Conservation (phyloP, 73 alveolate genomes). For the Diophrys appendiculata region DNA sequence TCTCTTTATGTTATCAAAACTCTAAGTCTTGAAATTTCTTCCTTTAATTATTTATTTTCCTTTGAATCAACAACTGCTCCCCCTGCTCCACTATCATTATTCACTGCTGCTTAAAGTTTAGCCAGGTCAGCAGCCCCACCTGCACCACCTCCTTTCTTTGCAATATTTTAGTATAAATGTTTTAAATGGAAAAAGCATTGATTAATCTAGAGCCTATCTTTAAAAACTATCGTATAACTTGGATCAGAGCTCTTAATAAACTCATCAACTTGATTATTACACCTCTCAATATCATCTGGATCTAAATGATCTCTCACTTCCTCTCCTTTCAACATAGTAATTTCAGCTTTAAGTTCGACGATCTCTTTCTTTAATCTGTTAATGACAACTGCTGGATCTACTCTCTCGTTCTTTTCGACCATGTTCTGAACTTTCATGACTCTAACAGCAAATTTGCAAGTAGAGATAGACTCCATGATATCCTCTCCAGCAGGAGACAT, state of each 20-base stretch:
- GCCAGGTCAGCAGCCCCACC: conserved; percentile 28
- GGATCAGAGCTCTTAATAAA: conserved; percentile 85
- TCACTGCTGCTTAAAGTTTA: conserved; percentile 12
- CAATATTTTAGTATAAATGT: conserved; percentile 69
- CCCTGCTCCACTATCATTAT: not conserved
- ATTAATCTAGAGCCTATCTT: conserved; percentile 92
- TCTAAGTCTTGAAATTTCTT: conserved; percentile 72
- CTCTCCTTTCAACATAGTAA: conserved; percentile 92
- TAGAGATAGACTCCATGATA: conserved; percentile 79
- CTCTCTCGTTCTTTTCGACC: conserved; percentile 95
- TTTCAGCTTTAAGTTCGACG: conserved; percentile 96
- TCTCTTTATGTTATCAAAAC: conserved; percentile 77
- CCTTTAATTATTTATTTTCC: conserved; percentile 39
- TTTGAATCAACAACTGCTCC: conserved; percentile 17
- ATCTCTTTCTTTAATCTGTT: conserved; percentile 94
- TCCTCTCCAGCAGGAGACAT: conserved; percentile 88
- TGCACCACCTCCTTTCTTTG: conserved; percentile 62
- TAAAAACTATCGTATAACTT: conserved; percentile 72
- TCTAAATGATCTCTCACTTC: conserved; percentile 83
- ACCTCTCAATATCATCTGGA: conserved; percentile 90
- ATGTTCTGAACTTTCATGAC: conserved; percentile 94
- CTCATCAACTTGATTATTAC: conserved; percentile 88
- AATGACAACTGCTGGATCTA: conserved; percentile 95
- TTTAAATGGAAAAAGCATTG: conserved; percentile 94
- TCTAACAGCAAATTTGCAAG: conserved; percentile 97